Percentiles rank a stretch among this genome's conserved stretches.
Conservation (phyloP, 2,329 filamentous ascomycete genomes). For the Arthrobotrys conoides region DNA sequence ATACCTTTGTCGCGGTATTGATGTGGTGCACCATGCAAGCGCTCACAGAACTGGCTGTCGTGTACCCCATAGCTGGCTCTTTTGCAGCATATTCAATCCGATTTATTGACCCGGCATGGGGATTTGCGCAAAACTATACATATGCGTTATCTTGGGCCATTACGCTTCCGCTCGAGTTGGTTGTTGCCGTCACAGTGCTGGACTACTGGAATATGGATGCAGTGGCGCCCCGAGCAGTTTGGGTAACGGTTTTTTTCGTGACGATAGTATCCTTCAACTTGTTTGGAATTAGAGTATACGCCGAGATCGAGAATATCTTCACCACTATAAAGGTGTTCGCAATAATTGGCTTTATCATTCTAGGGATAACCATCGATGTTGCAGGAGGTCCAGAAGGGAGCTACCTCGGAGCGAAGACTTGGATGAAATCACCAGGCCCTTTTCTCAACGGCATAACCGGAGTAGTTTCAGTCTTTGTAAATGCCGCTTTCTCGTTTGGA, state of each 20-base stretch:
- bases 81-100: constrained; percentile 75
- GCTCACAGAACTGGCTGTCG: constrained; percentile 74
- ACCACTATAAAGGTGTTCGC: constrained; percentile 74
- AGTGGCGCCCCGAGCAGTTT: constrained; percentile 69
- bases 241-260: constrained; percentile 73
- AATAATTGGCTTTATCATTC: constrained; percentile 74
- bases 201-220: constrained; percentile 70
- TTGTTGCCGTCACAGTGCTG: constrained; percentile 72
- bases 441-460: constrained; percentile 70
- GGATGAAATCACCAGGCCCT: constrained; percentile 68
- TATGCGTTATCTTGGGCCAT: constrained; percentile 71
- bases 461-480: constrained; percentile 72
- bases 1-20: constrained; percentile 73
- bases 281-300: constrained; percentile 73
- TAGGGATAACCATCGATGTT: constrained; percentile 66
- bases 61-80: constrained; percentile 75
- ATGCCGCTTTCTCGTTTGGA: constrained; percentile 73
- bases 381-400: constrained; percentile 67
- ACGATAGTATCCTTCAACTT: constrained; percentile 71
- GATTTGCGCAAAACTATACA: constrained; percentile 73
- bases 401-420: constrained; percentile 66
- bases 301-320: constrained; percentile 74
- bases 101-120: constrained; percentile 74
- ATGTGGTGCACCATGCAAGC: constrained; percentile 74
- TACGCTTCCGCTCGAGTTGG: constrained; percentile 72